Evolutionary conservation across 2,329 filamentous ascomycete species (phyloP), one percentile per base, ranked within the genome.

Genomic region (Colletotrichum noveboracense): DNA sequence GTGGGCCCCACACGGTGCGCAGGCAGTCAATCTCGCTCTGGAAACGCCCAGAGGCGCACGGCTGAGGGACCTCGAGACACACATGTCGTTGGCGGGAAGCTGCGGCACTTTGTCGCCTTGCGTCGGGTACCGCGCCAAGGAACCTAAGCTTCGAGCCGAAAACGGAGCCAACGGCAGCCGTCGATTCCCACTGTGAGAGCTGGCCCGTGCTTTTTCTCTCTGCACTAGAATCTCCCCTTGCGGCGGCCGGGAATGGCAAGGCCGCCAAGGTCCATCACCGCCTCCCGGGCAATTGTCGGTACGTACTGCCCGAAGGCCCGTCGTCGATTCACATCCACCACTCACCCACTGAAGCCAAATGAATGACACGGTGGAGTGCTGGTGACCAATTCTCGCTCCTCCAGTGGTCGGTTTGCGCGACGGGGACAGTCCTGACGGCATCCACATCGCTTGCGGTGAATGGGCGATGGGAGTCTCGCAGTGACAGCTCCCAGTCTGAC

Each of bases 81-180:
- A 18, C 36, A 24, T 38, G 28, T 38, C 36, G 16, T 26, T 6
- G 21, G 66, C 71, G 67, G 72, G 32, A 74, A 48, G 36, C 72
- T 56, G 58, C 71, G 67, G 67, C 67, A 74, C 67, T 48, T 38
- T 66, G 48, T 65, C 60, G 71, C 66, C 36, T 66, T 61, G n/a
- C 52, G 5, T 75, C 68, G 69, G 68, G 72, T 72, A 67, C 72
- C 72, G 69, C 72, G 72, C 55, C 69, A 72, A 72, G 72, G 55
- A 66, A 64, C 61, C 62, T 70, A 75, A 75, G 69, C 72, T 67
- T 72, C 72, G 72, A 61, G 72, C 72, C 68, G 72, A 72, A 72
- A 75, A 75, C 69, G 69, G 72, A 71, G 68, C 72, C 70, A 75
- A 62, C 62, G 55, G 38, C 61, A 14, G 12, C 65, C 12, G 13